These are phyloP conservation scores for Rubia tinctorum DNA, from an alignment of 305 asterid species.

Conservation along the genomic window DNA sequence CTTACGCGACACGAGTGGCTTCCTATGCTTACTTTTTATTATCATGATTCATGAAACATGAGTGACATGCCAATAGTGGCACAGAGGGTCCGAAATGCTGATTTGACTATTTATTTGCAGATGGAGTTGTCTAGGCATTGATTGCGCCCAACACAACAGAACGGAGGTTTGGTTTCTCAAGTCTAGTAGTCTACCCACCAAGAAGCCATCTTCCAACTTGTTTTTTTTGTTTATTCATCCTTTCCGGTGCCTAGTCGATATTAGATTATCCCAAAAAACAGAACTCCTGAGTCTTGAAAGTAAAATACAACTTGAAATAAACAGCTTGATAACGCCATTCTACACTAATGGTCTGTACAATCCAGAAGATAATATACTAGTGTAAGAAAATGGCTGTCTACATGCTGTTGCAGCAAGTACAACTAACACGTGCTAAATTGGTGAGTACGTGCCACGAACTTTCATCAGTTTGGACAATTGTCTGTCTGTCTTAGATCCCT, in stretches of 20 bases:
- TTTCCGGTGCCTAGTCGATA: not conserved
- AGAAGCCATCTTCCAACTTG: not conserved
- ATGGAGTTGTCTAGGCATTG: not conserved
- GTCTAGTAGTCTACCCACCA: not conserved
- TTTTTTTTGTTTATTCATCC: not conserved
- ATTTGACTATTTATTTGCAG: not conserved
- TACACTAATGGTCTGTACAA: not conserved
- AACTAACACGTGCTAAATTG: not conserved
- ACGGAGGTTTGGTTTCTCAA: not conserved
- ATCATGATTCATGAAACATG: not conserved
- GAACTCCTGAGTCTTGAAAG: not conserved
- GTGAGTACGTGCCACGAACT: not conserved
- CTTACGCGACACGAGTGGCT: not conserved
- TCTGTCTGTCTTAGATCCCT: not conserved
- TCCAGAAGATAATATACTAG: not conserved
- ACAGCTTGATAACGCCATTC: not conserved
- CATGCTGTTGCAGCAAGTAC: not conserved
- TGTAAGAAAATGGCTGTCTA: not conserved
- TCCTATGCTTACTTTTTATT: not conserved
- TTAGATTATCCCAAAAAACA: not conserved
- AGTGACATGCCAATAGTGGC: not conserved
- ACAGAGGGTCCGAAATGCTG: not conserved
- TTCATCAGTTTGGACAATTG: slow-evolving; percentile 5
- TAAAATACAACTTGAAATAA: not conserved
- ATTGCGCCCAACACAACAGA: not conserved